Conservation (phyloP, 306 rosid species). For the Prunus mira region DNA sequence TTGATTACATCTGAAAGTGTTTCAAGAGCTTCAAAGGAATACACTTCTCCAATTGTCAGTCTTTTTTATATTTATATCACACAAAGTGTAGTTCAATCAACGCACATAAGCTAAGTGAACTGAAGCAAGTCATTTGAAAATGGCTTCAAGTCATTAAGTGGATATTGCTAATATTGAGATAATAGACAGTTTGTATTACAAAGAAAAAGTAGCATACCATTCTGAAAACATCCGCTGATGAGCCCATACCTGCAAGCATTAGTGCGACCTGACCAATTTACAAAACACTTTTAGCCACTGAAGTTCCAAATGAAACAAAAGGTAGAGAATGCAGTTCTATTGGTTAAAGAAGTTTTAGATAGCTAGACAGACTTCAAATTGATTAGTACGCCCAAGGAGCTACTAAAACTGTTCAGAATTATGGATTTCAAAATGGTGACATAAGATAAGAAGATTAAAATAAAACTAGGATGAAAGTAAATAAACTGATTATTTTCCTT, state of each 20-base stretch:
- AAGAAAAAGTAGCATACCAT: conserved; percentile 37
- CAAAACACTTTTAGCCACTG: conserved; percentile 13
- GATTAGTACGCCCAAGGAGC: conserved; percentile 6
- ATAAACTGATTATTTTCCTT: conserved; percentile 29
- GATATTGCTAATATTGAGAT: not conserved
- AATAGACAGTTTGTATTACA: not conserved
- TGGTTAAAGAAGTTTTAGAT: not conserved
- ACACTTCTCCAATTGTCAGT: not conserved
- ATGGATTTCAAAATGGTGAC: conserved; percentile 13
- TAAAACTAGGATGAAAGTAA: conserved; percentile 4
- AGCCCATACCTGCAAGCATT: conserved; percentile 93
- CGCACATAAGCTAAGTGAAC: not conserved
- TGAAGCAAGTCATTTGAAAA: not conserved
- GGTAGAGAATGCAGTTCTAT: not conserved
- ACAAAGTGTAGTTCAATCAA: not conserved
- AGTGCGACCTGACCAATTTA: conserved; percentile 66
- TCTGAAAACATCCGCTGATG: conserved; percentile 80
- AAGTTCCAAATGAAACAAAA: not conserved
- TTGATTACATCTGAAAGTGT: not conserved
- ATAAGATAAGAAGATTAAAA: conserved; percentile 15
- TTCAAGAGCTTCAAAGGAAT: conserved; percentile 10
- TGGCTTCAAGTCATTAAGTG: not conserved
- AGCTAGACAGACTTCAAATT: not conserved
- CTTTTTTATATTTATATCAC: not conserved
- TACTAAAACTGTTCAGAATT: conserved; percentile 3